Conservation (phyloP, 2,329 filamentous ascomycete genomes). For the Chaetomiaceae sp. region DNA sequence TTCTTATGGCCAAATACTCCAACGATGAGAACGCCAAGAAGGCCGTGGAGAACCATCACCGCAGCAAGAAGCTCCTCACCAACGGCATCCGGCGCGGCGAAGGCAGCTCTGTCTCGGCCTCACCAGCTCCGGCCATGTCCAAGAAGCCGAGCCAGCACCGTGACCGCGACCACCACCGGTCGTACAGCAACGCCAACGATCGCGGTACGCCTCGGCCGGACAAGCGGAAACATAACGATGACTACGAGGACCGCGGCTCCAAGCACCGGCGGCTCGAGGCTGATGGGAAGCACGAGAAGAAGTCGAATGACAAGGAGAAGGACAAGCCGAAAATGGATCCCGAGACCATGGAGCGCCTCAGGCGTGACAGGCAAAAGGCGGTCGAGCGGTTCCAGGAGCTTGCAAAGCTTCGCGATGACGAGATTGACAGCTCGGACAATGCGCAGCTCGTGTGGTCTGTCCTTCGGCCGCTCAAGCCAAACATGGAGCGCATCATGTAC, state of each 20-base stretch:
- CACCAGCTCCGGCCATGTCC: constrained; percentile 57
- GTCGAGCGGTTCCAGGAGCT: constrained; percentile 37
- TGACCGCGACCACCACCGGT: constrained; percentile 48
- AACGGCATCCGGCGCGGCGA: constrained; percentile 60
- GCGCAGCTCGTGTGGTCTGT: constrained; percentile 38
- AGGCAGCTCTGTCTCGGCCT: constrained; percentile 61
- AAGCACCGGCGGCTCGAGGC: constrained; percentile 52
- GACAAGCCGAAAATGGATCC: constrained; percentile 35
- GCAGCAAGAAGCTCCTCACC: constrained; percentile 78
- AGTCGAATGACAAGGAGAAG: constrained; percentile 41
- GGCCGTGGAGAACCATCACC: constrained; percentile 86
- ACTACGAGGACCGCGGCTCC: constrained; percentile 46
- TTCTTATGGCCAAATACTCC: constrained; percentile 80
- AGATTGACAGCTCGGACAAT: constrained; percentile 34
- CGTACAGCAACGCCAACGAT: constrained; percentile 49
- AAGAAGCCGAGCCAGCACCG: constrained; percentile 46
- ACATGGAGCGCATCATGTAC: constrained; percentile 37
- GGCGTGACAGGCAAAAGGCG: constrained; percentile 32
- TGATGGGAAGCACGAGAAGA: constrained; percentile 29
- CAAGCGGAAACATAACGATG: constrained; percentile 58
- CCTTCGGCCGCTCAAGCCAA: constrained; percentile 34
- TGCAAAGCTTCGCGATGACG: constrained; percentile 34
- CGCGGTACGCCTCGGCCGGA: constrained; percentile 49
- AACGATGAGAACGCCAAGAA: constrained; percentile 71
- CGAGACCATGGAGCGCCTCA: constrained; percentile 35